Conservation (phyloP, 306 rosid genomes). For the Luffa aegyptiaca region DNA sequence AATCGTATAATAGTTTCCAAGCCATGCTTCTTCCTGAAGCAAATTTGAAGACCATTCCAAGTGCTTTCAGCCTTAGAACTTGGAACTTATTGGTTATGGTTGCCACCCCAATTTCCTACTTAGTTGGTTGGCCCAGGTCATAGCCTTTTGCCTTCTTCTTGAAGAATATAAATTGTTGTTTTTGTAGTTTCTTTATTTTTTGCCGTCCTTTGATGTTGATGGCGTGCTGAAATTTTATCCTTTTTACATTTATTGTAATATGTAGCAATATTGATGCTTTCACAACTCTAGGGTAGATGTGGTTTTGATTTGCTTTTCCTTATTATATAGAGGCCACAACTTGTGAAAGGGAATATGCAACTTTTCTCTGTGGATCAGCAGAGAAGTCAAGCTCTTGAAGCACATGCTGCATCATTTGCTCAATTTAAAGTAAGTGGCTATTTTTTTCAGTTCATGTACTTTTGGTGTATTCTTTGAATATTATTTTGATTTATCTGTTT, state of each 20-base stretch:
- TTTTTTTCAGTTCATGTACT: background rate
- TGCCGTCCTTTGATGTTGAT: background rate
- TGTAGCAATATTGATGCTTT: background rate
- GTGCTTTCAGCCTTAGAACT: background rate
- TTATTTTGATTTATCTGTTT: background rate
- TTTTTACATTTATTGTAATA: background rate
- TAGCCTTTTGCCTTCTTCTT: background rate
- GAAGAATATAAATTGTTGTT: background rate
- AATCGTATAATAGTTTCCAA: background rate
- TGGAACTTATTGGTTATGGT: background rate
- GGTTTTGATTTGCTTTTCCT: constrained; percentile 13
- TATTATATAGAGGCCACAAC: constrained; percentile 65
- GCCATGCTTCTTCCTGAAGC: background rate
- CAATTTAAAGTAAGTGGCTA: constrained; percentile 57
- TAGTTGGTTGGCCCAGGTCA: background rate
- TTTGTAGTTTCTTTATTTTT: background rate
- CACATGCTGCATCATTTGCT: constrained; percentile 96
- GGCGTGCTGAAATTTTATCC: background rate
- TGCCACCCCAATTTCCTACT: background rate
- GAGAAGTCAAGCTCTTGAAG: constrained; percentile 99
- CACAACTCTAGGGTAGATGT: constrained; percentile 2
- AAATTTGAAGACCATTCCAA: background rate
- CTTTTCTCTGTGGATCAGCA: constrained; percentile 95
- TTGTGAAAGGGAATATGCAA: constrained; percentile 99
- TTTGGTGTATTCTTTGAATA: background rate